phyloP scores from a whole-genome alignment of 2,329 filamentous ascomycete genomes.

The Lachnellula occidentalis region DNA sequence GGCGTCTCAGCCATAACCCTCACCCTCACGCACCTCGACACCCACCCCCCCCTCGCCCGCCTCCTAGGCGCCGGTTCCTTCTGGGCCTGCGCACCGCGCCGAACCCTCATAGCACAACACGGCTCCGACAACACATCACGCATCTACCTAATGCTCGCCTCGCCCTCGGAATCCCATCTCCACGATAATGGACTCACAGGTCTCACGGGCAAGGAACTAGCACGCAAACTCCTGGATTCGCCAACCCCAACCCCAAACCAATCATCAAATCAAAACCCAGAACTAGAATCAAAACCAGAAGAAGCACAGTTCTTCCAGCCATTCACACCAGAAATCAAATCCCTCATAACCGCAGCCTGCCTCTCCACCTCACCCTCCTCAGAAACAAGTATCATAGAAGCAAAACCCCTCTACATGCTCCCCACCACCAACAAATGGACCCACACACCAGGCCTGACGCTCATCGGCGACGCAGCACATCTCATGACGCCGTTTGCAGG shows the following conservation, averaged over 20 bases:
- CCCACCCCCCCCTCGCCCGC: conserved; percentile 18
- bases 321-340: neutral
- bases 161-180: conserved; percentile 22
- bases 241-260: too few species aligned
- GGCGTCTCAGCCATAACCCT: conserved; percentile 33
- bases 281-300: neutral
- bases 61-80: neutral
- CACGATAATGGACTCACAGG: neutral
- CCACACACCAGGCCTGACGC: conserved; percentile 34
- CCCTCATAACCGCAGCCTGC: conserved; percentile 1
- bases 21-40: conserved; percentile 20
- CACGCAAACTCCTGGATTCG: neutral
- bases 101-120: conserved; percentile 22
- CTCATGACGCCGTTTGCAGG: conserved; percentile 42
- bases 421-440: conserved; percentile 10
- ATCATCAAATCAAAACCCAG: neutral
- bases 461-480: conserved; percentile 45
- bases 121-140: conserved; percentile 21
- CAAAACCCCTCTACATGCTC: conserved; percentile 21
- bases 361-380: too few species aligned
- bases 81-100: neutral
- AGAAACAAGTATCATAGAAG: conserved; percentile 19
- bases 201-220: neutral
- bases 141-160: conserved; percentile 24
- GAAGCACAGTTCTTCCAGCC: neutral